Evolutionary conservation across 352 stramenopile species (phyloP), one percentile per base, ranked within the genome.

Genomic region (Pythium coloratum): DNA sequence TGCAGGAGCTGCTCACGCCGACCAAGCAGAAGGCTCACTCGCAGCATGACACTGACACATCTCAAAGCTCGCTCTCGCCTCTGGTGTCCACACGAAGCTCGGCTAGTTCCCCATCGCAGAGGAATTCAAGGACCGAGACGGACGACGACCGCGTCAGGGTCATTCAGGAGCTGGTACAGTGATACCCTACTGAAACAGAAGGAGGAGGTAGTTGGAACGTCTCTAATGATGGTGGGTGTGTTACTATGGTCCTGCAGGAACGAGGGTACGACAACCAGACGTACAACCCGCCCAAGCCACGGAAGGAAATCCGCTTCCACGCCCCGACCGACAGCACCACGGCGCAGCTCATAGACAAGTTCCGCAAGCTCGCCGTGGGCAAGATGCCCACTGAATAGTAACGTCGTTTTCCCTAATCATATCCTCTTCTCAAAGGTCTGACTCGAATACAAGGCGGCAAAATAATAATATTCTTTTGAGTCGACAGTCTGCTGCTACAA

Each of bases 261-360:
- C 74, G 59, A 13, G 73, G 70, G 0, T 93, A 81, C 56, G 38
- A 80, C 16, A 91, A 84, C 53, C 50, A 76, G 6, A 78, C 86
- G 28, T 89, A 84, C 56, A 78, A 86, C 28, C 77, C 81, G 16
- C 78, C 73, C 3, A 78, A 75, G 8, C 72, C 80, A 24, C 70
- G 76, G 6, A 87, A 83, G n/a, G 63, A 73, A 10, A 71, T 82
- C 40, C 73, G 82, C 12, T 87, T 88, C 58, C 71, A 73, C 9
- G 69, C 82, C 3, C 83, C 86, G 1, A 79, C 64, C 1, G 80
- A 91, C 55, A 73, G 88, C 66, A 89, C 80, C 7, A 89, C 84
- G 3, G 77, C 72, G 1, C 80, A 93, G 42, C 72, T 91, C 49
- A 88, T 95, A 47, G 81, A 91, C 44, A 95, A 93, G 50, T 93